Evolutionary conservation across 75 land plant species (phyloP).

Genomic region (Cunninghamia lanceolata): DNA sequence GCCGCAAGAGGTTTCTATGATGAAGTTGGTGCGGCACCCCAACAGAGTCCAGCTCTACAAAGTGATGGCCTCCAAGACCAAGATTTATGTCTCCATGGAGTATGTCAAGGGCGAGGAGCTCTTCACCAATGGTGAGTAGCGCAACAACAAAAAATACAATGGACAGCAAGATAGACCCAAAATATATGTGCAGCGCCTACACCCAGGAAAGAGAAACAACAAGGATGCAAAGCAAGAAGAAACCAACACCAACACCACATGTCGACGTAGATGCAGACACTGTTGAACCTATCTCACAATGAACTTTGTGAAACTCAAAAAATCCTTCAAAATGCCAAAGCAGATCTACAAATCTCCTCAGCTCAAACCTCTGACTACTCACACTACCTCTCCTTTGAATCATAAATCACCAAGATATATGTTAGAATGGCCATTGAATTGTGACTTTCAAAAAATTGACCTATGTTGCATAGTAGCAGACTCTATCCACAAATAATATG

Average conservation of each 20-base stretch:
- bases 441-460: too few relatives aligned
- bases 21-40: slow-evolving; percentile 75
- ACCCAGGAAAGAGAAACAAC: neutral
- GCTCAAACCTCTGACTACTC: too few relatives aligned
- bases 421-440: too few relatives aligned
- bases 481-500: too few relatives aligned
- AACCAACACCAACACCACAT: neutral
- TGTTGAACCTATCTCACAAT: slow-evolving; percentile 10
- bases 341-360: too few relatives aligned
- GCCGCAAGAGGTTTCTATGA: slow-evolving; percentile 75
- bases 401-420: too few relatives aligned
- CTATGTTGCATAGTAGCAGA: too few relatives aligned
- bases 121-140: neutral
- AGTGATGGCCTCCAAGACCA: slow-evolving; percentile 68
- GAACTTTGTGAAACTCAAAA: too few relatives aligned
- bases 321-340: too few relatives aligned
- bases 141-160: neutral
- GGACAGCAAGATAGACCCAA: neutral
- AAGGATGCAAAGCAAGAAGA: neutral
- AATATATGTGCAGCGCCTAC: neutral
- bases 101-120: slow-evolving; percentile 60
- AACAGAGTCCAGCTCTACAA: slow-evolving; percentile 77
- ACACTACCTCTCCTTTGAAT: too few relatives aligned
- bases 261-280: neutral
- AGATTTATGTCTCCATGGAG: slow-evolving; percentile 73